These are phyloP conservation scores for Silene conica DNA, from an alignment of 148 eudicot genomes.

Conservation along the genomic window DNA sequence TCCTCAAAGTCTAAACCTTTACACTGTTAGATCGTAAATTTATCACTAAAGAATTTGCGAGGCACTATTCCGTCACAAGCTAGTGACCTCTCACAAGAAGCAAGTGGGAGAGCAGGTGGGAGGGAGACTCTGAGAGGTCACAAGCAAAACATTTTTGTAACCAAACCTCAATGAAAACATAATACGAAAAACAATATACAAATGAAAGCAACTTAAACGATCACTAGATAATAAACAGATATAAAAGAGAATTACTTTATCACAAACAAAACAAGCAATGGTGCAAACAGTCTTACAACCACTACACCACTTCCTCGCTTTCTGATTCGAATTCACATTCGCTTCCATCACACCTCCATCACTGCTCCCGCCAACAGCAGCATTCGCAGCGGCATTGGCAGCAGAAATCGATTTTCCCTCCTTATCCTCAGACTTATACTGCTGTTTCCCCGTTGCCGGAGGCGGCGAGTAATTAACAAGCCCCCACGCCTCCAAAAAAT, in stretches of 20 bases:
- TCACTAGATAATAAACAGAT: background rate
- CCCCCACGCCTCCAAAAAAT: constrained; percentile 93
- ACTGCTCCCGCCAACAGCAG: background rate
- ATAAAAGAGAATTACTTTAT: constrained; percentile 43
- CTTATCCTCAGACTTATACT: constrained; percentile 62
- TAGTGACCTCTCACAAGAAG: too few relatives aligned
- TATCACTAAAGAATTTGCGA: background rate
- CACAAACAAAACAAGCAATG: constrained; percentile 84
- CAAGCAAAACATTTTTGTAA: too few relatives aligned
- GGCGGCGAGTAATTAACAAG: constrained; percentile 61
- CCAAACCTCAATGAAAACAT: background rate
- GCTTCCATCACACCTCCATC: constrained; percentile 12
- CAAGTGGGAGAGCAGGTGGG: too few relatives aligned
- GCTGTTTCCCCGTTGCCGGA: constrained; percentile 39
- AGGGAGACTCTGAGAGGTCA: too few relatives aligned
- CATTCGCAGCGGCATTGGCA: constrained; percentile 18
- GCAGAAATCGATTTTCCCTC: constrained; percentile 36
- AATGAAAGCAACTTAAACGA: background rate
- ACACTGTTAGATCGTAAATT: background rate
- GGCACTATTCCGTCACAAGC: too few relatives aligned
- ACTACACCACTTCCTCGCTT: constrained; percentile 56
- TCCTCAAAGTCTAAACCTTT: background rate
- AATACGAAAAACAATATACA: background rate
- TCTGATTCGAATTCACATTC: constrained; percentile 21
- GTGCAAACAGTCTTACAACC: constrained; percentile 65